A percentile compares a stretch with the other conserved stretches of the same genome.
Conservation (phyloP, 805 yeast genomes). For the Ogataea glucozyma region DNA sequence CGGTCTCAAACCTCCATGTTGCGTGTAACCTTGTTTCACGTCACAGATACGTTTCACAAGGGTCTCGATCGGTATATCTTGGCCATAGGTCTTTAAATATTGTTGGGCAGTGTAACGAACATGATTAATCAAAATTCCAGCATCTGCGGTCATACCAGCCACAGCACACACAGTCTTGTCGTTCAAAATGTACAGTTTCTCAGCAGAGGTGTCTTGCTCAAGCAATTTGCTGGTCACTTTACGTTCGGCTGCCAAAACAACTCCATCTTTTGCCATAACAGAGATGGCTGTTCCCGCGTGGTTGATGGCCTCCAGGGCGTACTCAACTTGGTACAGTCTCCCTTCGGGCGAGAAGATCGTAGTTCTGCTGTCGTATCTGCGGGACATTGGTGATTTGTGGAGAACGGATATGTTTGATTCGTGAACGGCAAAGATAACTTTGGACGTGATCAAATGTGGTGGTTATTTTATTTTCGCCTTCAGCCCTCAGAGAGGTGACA, state of each 20-base stretch:
- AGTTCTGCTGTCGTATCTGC: constrained; percentile 99
- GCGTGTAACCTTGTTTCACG: constrained; percentile 96
- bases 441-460: background rate
- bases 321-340: constrained; percentile 93
- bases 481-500: constrained; percentile 1
- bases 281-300: constrained; percentile 86
- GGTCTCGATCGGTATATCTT: constrained; percentile 90
- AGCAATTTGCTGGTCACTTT: constrained; percentile 89
- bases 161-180: constrained; percentile 79
- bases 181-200: constrained; percentile 83
- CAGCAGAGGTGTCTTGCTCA: constrained; percentile 92
- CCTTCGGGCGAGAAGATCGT: constrained; percentile 99
- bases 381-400: constrained; percentile 50
- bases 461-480: background rate
- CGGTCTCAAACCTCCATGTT: constrained; percentile 97
- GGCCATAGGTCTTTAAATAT: constrained; percentile 83
- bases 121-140: constrained; percentile 81
- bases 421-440: too few species aligned
- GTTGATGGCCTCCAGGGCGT: constrained; percentile 78
- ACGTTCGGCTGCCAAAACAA: constrained; percentile 94
- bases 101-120: constrained; percentile 86
- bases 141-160: constrained; percentile 98
- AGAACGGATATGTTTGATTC: background rate
- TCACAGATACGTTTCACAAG: constrained; percentile 89
- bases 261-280: constrained; percentile 76